Conservation (phyloP, 768 basidiomycete species). For the Tubosaeta brunneosetosa region DNA sequence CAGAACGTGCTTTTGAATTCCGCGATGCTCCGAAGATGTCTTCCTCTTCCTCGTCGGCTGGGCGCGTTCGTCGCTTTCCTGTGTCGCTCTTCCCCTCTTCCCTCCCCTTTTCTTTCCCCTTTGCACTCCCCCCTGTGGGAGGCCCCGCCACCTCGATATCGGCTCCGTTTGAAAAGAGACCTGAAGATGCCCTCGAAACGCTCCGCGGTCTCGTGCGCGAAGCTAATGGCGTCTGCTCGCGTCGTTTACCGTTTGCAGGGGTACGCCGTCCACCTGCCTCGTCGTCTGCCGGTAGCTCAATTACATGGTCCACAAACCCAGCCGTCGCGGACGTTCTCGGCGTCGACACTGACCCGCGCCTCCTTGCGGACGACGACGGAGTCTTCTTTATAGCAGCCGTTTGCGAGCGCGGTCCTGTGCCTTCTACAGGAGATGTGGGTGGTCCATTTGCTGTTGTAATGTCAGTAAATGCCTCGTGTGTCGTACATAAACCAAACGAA, state of each 20-base stretch:
- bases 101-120: not conserved
- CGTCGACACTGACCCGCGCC: not conserved
- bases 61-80: not conserved
- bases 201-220: not conserved
- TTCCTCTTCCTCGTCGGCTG: not conserved
- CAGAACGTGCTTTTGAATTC: not conserved
- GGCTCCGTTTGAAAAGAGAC: not conserved
- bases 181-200: conserved; percentile 3
- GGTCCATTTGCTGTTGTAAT: conserved; percentile 1
- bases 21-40: not conserved
- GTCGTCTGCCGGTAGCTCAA: conserved; percentile 19
- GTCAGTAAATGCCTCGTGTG: not conserved
- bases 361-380: conserved; percentile 1
- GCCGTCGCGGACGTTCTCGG: conserved; percentile 5
- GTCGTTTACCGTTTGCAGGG: not conserved
- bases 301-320: conserved; percentile 18
- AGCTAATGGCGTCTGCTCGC: not conserved
- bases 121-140: not conserved
- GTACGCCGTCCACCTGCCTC: conserved; percentile 1
- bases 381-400: conserved; percentile 10
- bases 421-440: not conserved
- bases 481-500: not conserved
- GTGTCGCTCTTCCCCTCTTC: not conserved
- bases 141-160: not conserved
- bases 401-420: not conserved